Evolutionary conservation across 2,329 filamentous ascomycete genomes (phyloP).

Genomic region (Ascochyta rabiei): DNA sequence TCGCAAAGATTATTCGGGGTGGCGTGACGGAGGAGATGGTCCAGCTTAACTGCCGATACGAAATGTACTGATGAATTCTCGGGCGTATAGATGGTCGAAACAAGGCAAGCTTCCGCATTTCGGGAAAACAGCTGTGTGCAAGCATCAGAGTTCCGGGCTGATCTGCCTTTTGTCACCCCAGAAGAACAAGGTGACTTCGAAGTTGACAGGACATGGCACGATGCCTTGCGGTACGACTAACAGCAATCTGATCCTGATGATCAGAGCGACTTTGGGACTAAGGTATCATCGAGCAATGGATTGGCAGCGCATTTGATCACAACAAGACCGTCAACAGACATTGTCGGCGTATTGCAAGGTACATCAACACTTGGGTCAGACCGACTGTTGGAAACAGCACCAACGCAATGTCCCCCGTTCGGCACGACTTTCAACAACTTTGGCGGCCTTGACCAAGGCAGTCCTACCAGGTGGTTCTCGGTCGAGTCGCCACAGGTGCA

Average conservation of each 20-base stretch:
- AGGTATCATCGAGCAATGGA: neutral
- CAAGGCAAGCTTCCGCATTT: too few relatives aligned
- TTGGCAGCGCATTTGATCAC: neutral
- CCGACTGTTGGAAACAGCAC: neutral
- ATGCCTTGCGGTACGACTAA: neutral
- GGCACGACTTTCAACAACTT: constrained; percentile 2
- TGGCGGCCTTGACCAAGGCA: constrained; percentile 14
- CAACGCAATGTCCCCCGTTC: neutral
- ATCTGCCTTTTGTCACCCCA: neutral
- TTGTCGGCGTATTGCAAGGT: neutral
- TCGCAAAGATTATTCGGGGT: constrained; percentile 30
- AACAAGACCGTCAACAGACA: neutral
- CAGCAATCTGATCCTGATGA: neutral
- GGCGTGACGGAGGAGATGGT: constrained; percentile 33
- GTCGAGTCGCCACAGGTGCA: constrained; percentile 4
- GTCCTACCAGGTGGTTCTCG: constrained; percentile 15
- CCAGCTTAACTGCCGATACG: constrained; percentile 27
- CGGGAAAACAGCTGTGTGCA: too few relatives aligned
- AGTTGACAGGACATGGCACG: neutral
- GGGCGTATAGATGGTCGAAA: too few relatives aligned
- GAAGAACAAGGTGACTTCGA: constrained; percentile 2
- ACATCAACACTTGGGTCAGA: neutral
- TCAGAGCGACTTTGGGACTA: neutral
- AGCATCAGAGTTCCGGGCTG: neutral
- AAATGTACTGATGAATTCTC: constrained; percentile 25